phyloP scores from a whole-genome alignment of 306 rosid species.

The Cicer cuneatum region DNA sequence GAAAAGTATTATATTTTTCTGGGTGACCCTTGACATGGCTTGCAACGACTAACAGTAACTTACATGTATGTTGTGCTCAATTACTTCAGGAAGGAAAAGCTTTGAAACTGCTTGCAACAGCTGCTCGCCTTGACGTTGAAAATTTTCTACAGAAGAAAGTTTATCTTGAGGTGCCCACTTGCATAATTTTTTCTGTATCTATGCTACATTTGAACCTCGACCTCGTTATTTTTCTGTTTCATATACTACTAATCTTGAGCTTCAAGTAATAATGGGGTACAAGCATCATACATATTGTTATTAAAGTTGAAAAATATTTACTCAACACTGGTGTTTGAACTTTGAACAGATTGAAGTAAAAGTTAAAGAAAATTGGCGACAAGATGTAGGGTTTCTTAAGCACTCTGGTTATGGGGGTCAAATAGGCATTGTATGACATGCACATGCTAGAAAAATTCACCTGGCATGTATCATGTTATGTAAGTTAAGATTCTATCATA shows the following conservation, averaged over 20 bases:
- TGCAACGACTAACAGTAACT: conserved; percentile 23
- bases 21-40: neutral
- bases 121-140: conserved; percentile 90
- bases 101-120: conserved; percentile 89
- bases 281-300: neutral
- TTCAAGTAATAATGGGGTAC: conserved; percentile 27
- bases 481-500: conserved; percentile 37
- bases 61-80: conserved; percentile 39
- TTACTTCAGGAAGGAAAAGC: conserved; percentile 87
- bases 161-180: conserved; percentile 72
- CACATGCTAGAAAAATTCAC: conserved; percentile 20
- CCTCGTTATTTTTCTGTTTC: conserved; percentile 19
- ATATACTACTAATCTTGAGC: conserved; percentile 22
- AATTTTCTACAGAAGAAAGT: conserved; percentile 93
- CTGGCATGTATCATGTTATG: conserved; percentile 18
- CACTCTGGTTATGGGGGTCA: conserved; percentile 87
- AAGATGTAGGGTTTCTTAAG: conserved; percentile 85
- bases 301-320: conserved; percentile 36
- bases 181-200: neutral
- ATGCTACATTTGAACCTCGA: conserved; percentile 23
- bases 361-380: conserved; percentile 91
- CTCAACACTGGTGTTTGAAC: conserved; percentile 45
- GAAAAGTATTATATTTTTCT: too few relatives aligned
- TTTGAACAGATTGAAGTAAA: conserved; percentile 86
- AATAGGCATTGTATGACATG: conserved; percentile 62